Conservation (phyloP, 2,329 filamentous ascomycete species). For the Hypomyces rosellus region DNA sequence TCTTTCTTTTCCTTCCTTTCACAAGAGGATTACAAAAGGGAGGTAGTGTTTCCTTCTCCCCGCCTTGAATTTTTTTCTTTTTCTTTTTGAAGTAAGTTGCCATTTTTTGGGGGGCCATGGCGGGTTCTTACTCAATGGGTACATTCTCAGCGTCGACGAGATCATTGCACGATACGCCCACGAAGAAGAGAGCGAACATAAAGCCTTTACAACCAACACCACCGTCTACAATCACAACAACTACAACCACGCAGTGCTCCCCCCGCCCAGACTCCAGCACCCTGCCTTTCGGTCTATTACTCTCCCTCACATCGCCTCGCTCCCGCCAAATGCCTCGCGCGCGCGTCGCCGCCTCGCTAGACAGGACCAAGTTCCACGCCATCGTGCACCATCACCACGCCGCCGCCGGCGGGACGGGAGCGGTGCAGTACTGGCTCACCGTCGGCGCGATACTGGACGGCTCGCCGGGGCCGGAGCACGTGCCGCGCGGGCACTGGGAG, state of each 20-base stretch:
- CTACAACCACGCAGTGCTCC: neutral
- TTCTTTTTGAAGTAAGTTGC: too few relatives aligned
- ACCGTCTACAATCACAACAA: neutral
- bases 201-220: too few relatives aligned
- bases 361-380: slow-evolving; percentile 4
- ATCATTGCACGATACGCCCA: too few relatives aligned
- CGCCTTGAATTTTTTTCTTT: too few relatives aligned
- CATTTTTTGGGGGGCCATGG: too few relatives aligned
- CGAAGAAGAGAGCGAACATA: too few relatives aligned
- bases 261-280: slow-evolving; percentile 6
- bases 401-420: neutral
- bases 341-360: neutral
- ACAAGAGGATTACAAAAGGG: too few relatives aligned
- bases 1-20: too few relatives aligned
- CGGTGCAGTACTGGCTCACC: slow-evolving; percentile 14
- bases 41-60: too few relatives aligned
- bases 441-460: slow-evolving; percentile 9
- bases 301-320: neutral
- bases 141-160: too few relatives aligned
- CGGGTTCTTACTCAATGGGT: too few relatives aligned
- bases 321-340: neutral
- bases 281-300: neutral
- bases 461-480: slow-evolving; percentile 3
- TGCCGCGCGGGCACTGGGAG: slow-evolving; percentile 14
- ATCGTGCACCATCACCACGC: neutral